These are phyloP conservation scores for Hysterium pulicare DNA, from an alignment of 2,329 filamentous ascomycete species.

Conservation along the genomic window DNA sequence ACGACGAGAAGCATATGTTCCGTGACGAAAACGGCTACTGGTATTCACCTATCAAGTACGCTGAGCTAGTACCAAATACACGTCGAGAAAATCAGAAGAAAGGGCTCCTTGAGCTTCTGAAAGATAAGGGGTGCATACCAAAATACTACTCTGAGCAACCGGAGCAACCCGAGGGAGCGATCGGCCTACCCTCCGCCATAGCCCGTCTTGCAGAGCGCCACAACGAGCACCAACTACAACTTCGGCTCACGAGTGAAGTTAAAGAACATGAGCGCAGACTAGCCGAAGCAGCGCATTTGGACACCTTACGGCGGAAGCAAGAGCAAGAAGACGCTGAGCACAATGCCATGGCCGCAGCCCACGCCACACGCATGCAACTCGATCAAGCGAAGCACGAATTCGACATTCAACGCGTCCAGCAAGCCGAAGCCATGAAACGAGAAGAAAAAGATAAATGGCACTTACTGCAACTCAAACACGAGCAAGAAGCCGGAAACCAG, in stretches of 20 bases:
- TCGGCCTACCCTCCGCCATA: slow-evolving; percentile 30
- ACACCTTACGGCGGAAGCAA: slow-evolving; percentile 22
- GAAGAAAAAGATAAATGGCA: slow-evolving; percentile 29
- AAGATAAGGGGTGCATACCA: slow-evolving; percentile 31
- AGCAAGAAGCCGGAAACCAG: slow-evolving; percentile 21
- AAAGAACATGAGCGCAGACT: slow-evolving; percentile 26
- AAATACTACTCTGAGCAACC: slow-evolving; percentile 34
- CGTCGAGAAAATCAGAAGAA: slow-evolving; percentile 16
- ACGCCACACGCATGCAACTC: slow-evolving; percentile 19
- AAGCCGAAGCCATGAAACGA: slow-evolving; percentile 29
- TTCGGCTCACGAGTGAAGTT: slow-evolving; percentile 24
- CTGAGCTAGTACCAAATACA: slow-evolving; percentile 32
- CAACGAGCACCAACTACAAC: slow-evolving; percentile 27
- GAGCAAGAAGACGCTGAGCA: slow-evolving; percentile 26
- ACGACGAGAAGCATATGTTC: slow-evolving; percentile 53
- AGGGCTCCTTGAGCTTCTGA: slow-evolving; percentile 26
- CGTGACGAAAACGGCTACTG: slow-evolving; percentile 48
- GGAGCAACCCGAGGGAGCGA: slow-evolving; percentile 35
- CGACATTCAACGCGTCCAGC: slow-evolving; percentile 27
- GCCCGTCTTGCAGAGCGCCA: slow-evolving; percentile 27
- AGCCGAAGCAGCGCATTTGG: slow-evolving; percentile 27
- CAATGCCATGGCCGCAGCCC: slow-evolving; percentile 16
- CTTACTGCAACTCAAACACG: slow-evolving; percentile 25
- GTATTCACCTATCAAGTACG: slow-evolving; percentile 65
- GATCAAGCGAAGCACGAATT: slow-evolving; percentile 30